Percentiles rank a stretch among this genome's conserved stretches.
These are phyloP conservation scores for Phytophthora tentaculata DNA, from an alignment of 352 stramenopile genomes.

Conservation along the genomic window DNA sequence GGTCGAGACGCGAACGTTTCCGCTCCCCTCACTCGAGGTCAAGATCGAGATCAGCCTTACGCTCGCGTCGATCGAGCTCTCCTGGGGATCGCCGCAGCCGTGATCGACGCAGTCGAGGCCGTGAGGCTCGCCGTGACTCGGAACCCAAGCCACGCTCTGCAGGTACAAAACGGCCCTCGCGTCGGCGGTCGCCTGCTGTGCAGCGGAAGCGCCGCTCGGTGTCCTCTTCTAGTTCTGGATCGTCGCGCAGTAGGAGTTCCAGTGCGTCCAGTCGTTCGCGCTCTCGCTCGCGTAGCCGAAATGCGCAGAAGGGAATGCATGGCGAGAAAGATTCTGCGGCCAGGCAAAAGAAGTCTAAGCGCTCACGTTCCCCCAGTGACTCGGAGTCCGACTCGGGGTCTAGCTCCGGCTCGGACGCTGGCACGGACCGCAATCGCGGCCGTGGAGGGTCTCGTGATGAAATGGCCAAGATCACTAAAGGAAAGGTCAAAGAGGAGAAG, in stretches of 20 bases:
- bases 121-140: slow-evolving; percentile 12
- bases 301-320: slow-evolving; percentile 11
- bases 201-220: slow-evolving; percentile 32
- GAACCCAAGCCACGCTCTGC: slow-evolving; percentile 21
- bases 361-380: slow-evolving; percentile 8
- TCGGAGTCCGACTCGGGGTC: slow-evolving; percentile 15
- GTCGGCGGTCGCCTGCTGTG: slow-evolving; percentile 8
- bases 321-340: background rate
- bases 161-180: slow-evolving; percentile 13
- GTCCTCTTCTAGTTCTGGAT: slow-evolving; percentile 39
- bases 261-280: slow-evolving; percentile 14
- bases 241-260: slow-evolving; percentile 11
- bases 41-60: slow-evolving; percentile 16
- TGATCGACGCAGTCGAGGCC: slow-evolving; percentile 19
- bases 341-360: slow-evolving; percentile 15
- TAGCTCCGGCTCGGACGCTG: too few species aligned
- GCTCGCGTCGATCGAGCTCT: slow-evolving; percentile 29
- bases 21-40: slow-evolving; percentile 25
- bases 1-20: slow-evolving; percentile 39
- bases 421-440: slow-evolving; percentile 7
- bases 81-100: slow-evolving; percentile 15
- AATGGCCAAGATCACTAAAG: slow-evolving; percentile 7
- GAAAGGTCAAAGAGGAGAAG: slow-evolving; percentile 19
- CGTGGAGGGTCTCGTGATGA: slow-evolving; percentile 4
- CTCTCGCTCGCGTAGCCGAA: slow-evolving; percentile 31